Evolutionary conservation across 2,329 filamentous ascomycete genomes (phyloP).

Genomic region (Cytospora mali): DNA sequence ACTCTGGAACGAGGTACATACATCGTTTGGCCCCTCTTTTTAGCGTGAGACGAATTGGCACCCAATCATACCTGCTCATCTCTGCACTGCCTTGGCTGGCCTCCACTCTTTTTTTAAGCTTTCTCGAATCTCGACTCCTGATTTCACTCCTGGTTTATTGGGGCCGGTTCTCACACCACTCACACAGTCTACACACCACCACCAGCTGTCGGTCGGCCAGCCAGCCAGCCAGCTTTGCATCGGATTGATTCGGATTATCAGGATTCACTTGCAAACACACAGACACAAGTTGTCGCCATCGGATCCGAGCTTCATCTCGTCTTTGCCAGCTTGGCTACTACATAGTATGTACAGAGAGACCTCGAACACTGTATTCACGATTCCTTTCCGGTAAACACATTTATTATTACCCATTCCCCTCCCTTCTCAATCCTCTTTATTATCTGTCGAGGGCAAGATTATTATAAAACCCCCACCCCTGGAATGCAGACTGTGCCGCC

Average conservation of each 20-base stretch:
- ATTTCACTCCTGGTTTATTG: background rate
- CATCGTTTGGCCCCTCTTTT: constrained; percentile 14
- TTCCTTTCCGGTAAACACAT: background rate
- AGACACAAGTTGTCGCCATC: constrained; percentile 11
- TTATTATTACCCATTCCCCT: background rate
- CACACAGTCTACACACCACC: background rate
- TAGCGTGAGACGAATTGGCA: constrained; percentile 12
- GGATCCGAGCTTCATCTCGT: constrained; percentile 7
- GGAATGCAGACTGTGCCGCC: constrained; percentile 14
- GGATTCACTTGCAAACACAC: background rate
- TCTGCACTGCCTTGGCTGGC: constrained; percentile 12
- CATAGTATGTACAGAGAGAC: too few species aligned
- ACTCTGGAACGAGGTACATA: background rate
- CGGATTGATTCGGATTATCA: too few species aligned
- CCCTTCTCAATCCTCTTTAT: constrained; percentile 5
- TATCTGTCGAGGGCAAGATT: constrained; percentile 4
- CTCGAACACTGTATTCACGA: constrained; percentile 5
- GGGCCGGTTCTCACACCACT: background rate
- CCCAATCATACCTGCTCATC: constrained; percentile 17
- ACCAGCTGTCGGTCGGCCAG: background rate
- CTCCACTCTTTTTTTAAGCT: constrained; percentile 17
- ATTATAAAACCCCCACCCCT: too few species aligned
- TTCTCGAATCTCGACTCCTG: constrained; percentile 1
- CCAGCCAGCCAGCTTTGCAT: too few species aligned
- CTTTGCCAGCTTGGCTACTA: too few species aligned